Conservation (phyloP, 441 rosid species). For the Gossypium schwendimanii region DNA sequence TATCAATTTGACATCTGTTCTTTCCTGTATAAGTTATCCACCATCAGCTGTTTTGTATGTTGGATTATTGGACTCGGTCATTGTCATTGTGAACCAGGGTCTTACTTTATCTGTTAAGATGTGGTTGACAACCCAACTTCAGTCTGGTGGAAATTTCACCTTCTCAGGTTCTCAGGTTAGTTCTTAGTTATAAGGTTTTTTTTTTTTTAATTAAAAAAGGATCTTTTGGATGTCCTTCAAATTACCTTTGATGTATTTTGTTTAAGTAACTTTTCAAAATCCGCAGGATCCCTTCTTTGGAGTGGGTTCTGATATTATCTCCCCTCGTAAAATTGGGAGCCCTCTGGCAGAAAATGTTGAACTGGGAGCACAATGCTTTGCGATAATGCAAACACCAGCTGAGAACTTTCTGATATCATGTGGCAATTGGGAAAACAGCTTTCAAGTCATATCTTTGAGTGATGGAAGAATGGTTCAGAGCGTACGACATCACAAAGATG, state of each 20-base stretch:
- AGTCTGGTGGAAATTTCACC: constrained; percentile 92
- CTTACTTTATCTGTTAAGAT: constrained; percentile 84
- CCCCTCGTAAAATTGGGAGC: constrained; percentile 84
- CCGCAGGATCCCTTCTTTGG: constrained; percentile 92
- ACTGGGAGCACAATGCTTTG: constrained; percentile 82
- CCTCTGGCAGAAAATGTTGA: constrained; percentile 78
- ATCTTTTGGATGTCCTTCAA: not conserved
- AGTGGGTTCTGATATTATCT: constrained; percentile 88
- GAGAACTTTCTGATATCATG: constrained; percentile 88
- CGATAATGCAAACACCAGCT: constrained; percentile 59
- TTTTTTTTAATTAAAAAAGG: not conserved
- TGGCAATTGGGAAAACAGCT: constrained; percentile 99
- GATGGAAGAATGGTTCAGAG: constrained; percentile 97
- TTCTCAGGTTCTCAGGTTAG: constrained; percentile 89
- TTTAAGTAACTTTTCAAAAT: constrained; percentile 7
- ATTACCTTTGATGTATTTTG: constrained; percentile 10
- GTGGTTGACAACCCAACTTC: constrained; percentile 95
- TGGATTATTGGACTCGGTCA: constrained; percentile 67
- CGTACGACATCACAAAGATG: constrained; percentile 92
- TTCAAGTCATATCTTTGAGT: constrained; percentile 78
- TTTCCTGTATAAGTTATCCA: constrained; percentile 47
- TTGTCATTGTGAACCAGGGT: constrained; percentile 83
- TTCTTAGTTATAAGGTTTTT: constrained; percentile 1
- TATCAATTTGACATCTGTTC: constrained; percentile 74
- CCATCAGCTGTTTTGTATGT: constrained; percentile 70